Evolutionary conservation across 2,329 filamentous ascomycete species (phyloP).

Genomic region (Clarireedia paspali): DNA sequence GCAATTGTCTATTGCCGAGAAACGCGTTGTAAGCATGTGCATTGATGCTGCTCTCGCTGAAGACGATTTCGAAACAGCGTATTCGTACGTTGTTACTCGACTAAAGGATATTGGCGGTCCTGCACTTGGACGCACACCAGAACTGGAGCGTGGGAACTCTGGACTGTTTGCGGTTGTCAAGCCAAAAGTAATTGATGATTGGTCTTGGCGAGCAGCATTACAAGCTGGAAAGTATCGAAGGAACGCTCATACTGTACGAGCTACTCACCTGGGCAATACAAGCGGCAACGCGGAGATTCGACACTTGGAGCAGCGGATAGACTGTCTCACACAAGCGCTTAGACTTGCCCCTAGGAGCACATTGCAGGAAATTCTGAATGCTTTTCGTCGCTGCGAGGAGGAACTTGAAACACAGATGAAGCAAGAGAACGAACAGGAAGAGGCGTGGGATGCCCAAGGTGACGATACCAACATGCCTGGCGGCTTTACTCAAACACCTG

Average conservation of each 20-base stretch:
- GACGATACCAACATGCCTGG: conserved; percentile 52
- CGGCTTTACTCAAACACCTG: conserved; percentile 37
- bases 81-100: conserved; percentile 72
- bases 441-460: conserved; percentile 61
- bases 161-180: conserved; percentile 19
- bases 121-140: conserved; percentile 16
- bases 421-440: conserved; percentile 59
- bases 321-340: conserved; percentile 68
- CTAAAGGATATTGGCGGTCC: conserved; percentile 38
- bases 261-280: conserved; percentile 52
- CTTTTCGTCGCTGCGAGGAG: conserved; percentile 70
- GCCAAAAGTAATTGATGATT: conserved; percentile 44
- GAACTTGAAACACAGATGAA: conserved; percentile 61
- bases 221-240: conserved; percentile 68
- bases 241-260: conserved; percentile 43
- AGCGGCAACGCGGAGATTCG: conserved; percentile 56
- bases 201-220: conserved; percentile 72
- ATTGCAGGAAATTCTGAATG: conserved; percentile 66
- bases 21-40: conserved; percentile 70
- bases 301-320: conserved; percentile 72
- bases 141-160: conserved; percentile 14
- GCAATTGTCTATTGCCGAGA: conserved; percentile 40
- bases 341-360: conserved; percentile 63
- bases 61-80: conserved; percentile 79
- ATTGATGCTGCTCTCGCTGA: conserved; percentile 69